A percentile compares a stretch with the other conserved stretches of the same genome.
These are phyloP conservation scores for Cinnamomum chago DNA, from an alignment of 164 flowering plant species.

Conservation along the genomic window DNA sequence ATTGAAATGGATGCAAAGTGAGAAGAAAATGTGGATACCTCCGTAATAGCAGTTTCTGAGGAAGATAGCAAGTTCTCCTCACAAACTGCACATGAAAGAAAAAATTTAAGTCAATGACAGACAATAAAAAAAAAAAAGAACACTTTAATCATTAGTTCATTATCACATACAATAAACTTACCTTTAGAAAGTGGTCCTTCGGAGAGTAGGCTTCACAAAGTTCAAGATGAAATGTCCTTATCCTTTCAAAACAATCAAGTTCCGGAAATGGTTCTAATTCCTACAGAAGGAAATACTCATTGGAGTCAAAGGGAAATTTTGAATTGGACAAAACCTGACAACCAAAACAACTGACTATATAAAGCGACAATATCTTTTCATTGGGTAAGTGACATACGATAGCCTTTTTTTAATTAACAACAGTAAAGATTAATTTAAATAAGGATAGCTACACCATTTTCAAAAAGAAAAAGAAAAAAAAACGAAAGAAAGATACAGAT, in stretches of 20 bases:
- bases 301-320: not conserved
- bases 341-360: no score
- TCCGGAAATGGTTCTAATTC: conserved; percentile 93
- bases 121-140: not conserved
- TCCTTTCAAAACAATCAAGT: conserved; percentile 50
- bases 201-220: conserved; percentile 56
- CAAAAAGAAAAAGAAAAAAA: not conserved
- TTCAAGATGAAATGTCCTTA: conserved; percentile 60
- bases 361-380: no score
- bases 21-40: conserved; percentile 38
- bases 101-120: not conserved
- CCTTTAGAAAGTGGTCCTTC: conserved; percentile 75
- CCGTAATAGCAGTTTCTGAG: conserved; percentile 65
- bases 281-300: conserved; percentile 24
- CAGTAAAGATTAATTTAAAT: no score
- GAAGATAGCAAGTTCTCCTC: conserved; percentile 58
- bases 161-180: conserved; percentile 8
- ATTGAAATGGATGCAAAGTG: not conserved
- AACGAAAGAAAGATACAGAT: not conserved
- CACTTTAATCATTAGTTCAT: not conserved
- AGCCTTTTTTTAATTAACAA: no score
- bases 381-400: no score
- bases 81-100: conserved; percentile 52
- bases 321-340: not conserved
- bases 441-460: no score